Evolutionary conservation across 805 yeast species (phyloP).

Genomic region (Candida sphagnicola): DNA sequence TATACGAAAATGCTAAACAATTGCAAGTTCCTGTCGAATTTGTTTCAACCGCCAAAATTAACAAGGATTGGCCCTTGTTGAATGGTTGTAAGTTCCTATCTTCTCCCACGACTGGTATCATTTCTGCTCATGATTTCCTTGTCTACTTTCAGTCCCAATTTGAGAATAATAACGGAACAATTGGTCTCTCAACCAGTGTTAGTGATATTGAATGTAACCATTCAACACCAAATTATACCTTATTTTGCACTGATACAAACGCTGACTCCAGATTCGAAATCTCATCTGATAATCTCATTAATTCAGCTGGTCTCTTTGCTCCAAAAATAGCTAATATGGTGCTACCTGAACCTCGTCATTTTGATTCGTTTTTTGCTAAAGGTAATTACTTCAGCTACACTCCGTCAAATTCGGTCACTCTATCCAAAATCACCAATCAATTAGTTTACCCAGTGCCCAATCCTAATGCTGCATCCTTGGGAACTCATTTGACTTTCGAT

Average conservation of each 20-base stretch:
- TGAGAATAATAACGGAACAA: conserved; percentile 58
- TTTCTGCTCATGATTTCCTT: conserved; percentile 77
- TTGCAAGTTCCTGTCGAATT: conserved; percentile 58
- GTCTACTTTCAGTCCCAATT: conserved; percentile 51
- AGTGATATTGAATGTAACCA: conserved; percentile 27
- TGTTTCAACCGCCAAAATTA: conserved; percentile 43
- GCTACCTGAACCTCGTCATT: conserved; percentile 57
- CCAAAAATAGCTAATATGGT: conserved; percentile 67
- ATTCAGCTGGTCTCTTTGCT: conserved; percentile 79
- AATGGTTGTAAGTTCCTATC: conserved; percentile 53
- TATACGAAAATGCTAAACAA: conserved; percentile 46
- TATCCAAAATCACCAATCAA: conserved; percentile 24
- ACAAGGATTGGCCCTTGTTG: conserved; percentile 60
- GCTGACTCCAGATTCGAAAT: conserved; percentile 35
- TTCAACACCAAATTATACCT: conserved; percentile 16
- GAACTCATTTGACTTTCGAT: conserved; percentile 84
- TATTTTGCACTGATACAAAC: conserved; percentile 22
- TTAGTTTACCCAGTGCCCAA: conserved; percentile 73
- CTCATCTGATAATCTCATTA: conserved; percentile 56
- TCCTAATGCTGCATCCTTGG: conserved; percentile 68
- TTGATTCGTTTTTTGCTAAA: conserved; percentile 67
- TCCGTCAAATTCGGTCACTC: conserved; percentile 40
- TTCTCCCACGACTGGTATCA: conserved; percentile 82
- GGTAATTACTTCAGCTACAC: conserved; percentile 74
- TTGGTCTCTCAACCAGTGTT: conserved; percentile 62